A percentile compares a stretch with the other conserved stretches of the same genome.
Conservation (phyloP, 2,329 filamentous ascomycete genomes). For the Bipolaris sorokiniana region DNA sequence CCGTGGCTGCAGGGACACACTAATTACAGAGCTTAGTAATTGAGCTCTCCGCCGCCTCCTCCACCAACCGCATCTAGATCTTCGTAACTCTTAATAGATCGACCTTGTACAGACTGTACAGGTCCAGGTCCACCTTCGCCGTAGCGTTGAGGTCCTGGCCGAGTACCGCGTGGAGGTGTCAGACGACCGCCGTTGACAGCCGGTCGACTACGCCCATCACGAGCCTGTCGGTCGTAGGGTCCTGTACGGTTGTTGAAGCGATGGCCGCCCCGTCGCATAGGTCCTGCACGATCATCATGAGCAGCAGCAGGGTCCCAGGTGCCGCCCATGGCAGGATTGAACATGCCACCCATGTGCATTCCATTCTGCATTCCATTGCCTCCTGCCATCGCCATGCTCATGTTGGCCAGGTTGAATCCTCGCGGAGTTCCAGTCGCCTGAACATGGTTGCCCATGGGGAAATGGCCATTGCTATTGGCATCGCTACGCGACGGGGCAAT, state of each 20-base stretch:
- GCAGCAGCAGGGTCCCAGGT: conserved; percentile 62
- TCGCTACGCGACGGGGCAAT: conserved; percentile 93
- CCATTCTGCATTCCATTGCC: conserved; percentile 53
- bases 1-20: conserved; percentile 4
- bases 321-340: conserved; percentile 56
- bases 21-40: conserved; percentile 66
- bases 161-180: conserved; percentile 58
- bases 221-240: conserved; percentile 50
- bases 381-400: conserved; percentile 67
- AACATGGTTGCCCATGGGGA: conserved; percentile 79
- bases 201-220: conserved; percentile 55
- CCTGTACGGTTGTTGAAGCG: conserved; percentile 50
- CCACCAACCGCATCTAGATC: conserved; percentile 80
- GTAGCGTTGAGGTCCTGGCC: conserved; percentile 66
- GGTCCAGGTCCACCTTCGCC: conserved; percentile 81
- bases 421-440: conserved; percentile 80
- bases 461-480: conserved; percentile 94
- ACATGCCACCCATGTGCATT: conserved; percentile 52
- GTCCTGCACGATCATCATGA: conserved; percentile 50
- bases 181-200: conserved; percentile 55
- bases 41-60: conserved; percentile 78
- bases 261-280: conserved; percentile 51
- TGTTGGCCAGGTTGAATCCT: conserved; percentile 84
- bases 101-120: conserved; percentile 87
- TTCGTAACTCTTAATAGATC: conserved; percentile 95